phyloP scores from a whole-genome alignment of 768 basidiomycete species.

The Cystobasidium ongulense region DNA sequence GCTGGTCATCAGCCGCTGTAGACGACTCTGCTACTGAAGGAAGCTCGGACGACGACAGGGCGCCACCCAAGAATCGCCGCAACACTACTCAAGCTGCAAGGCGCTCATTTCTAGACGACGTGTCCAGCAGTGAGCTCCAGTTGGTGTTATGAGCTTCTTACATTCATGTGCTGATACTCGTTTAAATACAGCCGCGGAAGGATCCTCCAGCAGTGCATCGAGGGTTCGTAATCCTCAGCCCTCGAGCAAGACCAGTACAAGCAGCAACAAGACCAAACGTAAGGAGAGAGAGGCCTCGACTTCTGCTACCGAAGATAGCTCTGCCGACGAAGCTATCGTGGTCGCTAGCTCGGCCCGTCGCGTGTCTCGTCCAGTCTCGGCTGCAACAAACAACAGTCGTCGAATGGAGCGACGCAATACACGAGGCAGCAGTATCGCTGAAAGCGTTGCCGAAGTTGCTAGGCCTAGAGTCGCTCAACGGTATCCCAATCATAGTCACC shows the following conservation, averaged over 20 bases:
- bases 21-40: not conserved
- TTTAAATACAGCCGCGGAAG: not conserved
- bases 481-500: not conserved
- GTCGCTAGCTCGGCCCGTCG: not conserved
- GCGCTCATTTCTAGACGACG: not conserved
- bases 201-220: not conserved
- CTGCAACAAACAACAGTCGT: not conserved
- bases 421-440: not conserved
- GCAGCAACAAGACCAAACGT: not conserved
- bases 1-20: not conserved
- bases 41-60: not conserved
- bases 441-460: not conserved
- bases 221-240: not conserved
- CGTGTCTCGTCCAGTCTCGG: not conserved
- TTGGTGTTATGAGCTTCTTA: no score
- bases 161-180: no score
- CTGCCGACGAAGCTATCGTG: not conserved
- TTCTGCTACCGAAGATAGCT: conserved; percentile 7
- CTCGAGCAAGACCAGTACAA: not conserved
- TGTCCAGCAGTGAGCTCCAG: no score
- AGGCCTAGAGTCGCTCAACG: no score
- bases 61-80: not conserved
- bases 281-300: not conserved
- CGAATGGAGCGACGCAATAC: not conserved
- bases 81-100: not conserved